Evolutionary conservation across 768 basidiomycete genomes (phyloP).

Genomic region (Mrakia hoshinonis): DNA sequence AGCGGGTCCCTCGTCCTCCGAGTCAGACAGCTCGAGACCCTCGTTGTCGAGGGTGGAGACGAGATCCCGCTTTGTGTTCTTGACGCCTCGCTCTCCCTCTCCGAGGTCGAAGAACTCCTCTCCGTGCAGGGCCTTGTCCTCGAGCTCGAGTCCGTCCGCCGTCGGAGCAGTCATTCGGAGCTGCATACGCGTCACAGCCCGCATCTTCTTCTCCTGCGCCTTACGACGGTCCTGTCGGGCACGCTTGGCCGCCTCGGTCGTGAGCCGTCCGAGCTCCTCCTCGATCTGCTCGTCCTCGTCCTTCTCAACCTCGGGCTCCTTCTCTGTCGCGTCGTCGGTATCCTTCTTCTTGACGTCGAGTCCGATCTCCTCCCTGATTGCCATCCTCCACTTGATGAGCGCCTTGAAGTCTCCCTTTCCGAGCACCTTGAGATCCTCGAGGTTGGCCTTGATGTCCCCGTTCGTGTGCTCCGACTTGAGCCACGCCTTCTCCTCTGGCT

Average conservation of each 20-base stretch:
- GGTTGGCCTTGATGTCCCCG: slow-evolving; percentile 68
- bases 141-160: slow-evolving; percentile 83
- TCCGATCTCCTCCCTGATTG: slow-evolving; percentile 83
- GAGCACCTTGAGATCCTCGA: slow-evolving; percentile 86
- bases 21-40: slow-evolving; percentile 34
- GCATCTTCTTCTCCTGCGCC: slow-evolving; percentile 77
- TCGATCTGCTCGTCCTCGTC: slow-evolving; percentile 85
- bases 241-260: slow-evolving; percentile 61
- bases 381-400: slow-evolving; percentile 80
- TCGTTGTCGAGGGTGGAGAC: slow-evolving; percentile 45
- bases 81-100: slow-evolving; percentile 50
- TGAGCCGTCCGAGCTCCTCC: slow-evolving; percentile 80
- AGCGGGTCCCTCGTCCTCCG: slow-evolving; percentile 39
- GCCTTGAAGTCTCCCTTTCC: slow-evolving; percentile 96
- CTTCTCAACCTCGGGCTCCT: slow-evolving; percentile 47
- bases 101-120: slow-evolving; percentile 84
- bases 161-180: slow-evolving; percentile 95
- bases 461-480: slow-evolving; percentile 61
- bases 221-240: slow-evolving; percentile 47
- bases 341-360: slow-evolving; percentile 68
- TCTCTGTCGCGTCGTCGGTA: slow-evolving; percentile 68
- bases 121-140: slow-evolving; percentile 59
- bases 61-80: slow-evolving; percentile 42
- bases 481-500: slow-evolving; percentile 43
- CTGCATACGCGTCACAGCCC: slow-evolving; percentile 88